phyloP scores from a whole-genome alignment of 2,329 filamentous ascomycete species.

The Fusarium drepaniforme region DNA sequence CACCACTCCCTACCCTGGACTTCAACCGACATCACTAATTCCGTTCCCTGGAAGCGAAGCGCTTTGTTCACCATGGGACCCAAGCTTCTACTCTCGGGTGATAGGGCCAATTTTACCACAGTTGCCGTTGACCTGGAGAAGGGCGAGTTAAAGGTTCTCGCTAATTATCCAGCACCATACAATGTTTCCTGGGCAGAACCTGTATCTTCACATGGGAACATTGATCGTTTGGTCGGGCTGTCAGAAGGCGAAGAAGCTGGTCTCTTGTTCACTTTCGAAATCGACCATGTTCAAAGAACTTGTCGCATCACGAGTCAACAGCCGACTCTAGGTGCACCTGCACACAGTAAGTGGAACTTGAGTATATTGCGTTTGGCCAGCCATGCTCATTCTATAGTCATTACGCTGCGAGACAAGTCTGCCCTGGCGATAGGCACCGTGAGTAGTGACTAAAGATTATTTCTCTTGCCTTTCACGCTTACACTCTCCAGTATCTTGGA shows the following conservation, averaged over 20 bases:
- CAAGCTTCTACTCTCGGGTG: background rate
- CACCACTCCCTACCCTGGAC: background rate
- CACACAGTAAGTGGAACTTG: background rate
- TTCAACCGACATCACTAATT: background rate
- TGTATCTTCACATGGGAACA: background rate
- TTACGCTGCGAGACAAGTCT: background rate
- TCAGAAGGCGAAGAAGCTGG: slow-evolving; percentile 2
- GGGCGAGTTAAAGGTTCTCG: background rate
- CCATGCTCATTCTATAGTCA: background rate
- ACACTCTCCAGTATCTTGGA: background rate
- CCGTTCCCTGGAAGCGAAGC: background rate
- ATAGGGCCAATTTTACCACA: slow-evolving; percentile 4
- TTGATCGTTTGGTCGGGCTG: background rate
- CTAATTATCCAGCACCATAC: background rate
- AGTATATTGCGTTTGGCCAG: background rate
- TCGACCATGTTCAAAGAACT: slow-evolving; percentile 1
- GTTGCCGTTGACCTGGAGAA: background rate
- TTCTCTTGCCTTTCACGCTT: background rate
- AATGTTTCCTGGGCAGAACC: slow-evolving; percentile 11
- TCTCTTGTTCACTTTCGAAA: background rate
- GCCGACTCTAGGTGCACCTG: slow-evolving; percentile 2
- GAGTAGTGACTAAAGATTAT: background rate
- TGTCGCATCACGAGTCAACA: slow-evolving; percentile 1
- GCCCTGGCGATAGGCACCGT: background rate
- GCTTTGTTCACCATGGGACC: background rate